Base-by-base conservation (phyloP, 2,329 filamentous ascomycete species). In the Ceratocystis harringtonii region DNA sequence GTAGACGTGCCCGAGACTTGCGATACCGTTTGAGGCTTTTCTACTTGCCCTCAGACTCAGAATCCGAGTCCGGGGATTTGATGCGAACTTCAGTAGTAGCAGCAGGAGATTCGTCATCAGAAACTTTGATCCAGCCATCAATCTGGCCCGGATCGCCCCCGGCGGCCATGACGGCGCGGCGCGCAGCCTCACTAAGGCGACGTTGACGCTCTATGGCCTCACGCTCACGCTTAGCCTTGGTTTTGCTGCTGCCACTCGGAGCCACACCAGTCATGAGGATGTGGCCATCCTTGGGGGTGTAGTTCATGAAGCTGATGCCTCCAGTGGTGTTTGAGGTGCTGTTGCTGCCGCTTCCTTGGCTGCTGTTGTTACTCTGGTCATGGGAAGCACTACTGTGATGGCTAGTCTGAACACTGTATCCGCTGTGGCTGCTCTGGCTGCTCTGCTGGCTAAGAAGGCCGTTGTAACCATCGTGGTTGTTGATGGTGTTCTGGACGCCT, bases 171-270 rank as follows among this genome's bases (percentile, higher is more conserved):
- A 57, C 52, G 3, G 48, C 52, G 2, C 28, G 52, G 15, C 52
- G n/a, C 3, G 58, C 85, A 6, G 84, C 84, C 73, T 89, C 84
- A 71, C 82, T 86, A 65, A 92, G 72, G 72, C 82, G 80, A 70
- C 86, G 77, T 64, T 82, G 22, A 17, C 52, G 52, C 22, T 28
- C 52, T 2, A 7, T 79, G 1, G 90, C 90, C 77, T 96, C 92
- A 74, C 90, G 88, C 75, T 97, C 92, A 62, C 94, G 79, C 65
- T 91, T 78, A n/a, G 90, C 90, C 74, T 96, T 96, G 7, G 94
- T 97, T 81, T 97, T 97, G 70, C 84, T 89, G 70, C 86, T 91
- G 8, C 94, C 94, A 69, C 87, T 92, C 0, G 92, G 92, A 58
- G 94, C 94, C 12, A 99, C 94, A 4, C 92, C 92, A 6, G 84